Base-by-base conservation (phyloP, 345 rosid species). In the Camelina sativa region DNA sequence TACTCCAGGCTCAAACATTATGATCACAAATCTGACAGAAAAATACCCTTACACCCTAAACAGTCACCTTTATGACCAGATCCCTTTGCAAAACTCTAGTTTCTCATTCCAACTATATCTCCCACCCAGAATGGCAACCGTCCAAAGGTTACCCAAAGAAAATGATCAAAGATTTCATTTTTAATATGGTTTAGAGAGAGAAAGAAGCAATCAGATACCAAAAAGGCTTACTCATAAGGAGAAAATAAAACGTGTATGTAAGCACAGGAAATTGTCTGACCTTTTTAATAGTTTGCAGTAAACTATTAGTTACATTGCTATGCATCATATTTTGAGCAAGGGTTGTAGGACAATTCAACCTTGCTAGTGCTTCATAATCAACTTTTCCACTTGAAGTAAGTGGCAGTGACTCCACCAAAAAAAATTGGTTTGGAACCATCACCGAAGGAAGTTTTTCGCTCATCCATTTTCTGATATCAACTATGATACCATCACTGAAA, bases 341-440 rank as follows among this genome's bases (percentile, higher is more conserved):
- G n/a, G 37, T 57, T 40, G 23, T 41, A 46, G 46, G 65, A 76
- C 63, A 69, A 32, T 69, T 65, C 57, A 84, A 75, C 65, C 80
- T 67, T 57, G 73, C 82, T 70, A 95, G 82, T 30, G 68, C 79
- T 65, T 83, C 76, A 86, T 90, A 88, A 82, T 95, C 91, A 80
- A 89, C 84, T 85, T 95, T 95, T 77, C 99, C 97, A 84, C 85
- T 86, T 20, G 84, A 79, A 81, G 93, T 84, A 79, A 77, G 61
- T 19, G 99, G 99, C 82, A 85, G 56, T 6, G 90, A 85, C 57
- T 90, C 87, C 54, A 81, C 56, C 48, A 84, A 79, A 65, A 83
- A 20, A 76, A 87, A 85, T 54, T 53, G 83, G 51, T 67, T 83
- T 46, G 99, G 97, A 80, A 92, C 76, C 97, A 90, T 89, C 44